Evolutionary conservation across 495 filamentous ascomycete species (phyloP), one percentile per base, ranked within the genome.

Genomic region (Antarctomyces pellizariae): DNA sequence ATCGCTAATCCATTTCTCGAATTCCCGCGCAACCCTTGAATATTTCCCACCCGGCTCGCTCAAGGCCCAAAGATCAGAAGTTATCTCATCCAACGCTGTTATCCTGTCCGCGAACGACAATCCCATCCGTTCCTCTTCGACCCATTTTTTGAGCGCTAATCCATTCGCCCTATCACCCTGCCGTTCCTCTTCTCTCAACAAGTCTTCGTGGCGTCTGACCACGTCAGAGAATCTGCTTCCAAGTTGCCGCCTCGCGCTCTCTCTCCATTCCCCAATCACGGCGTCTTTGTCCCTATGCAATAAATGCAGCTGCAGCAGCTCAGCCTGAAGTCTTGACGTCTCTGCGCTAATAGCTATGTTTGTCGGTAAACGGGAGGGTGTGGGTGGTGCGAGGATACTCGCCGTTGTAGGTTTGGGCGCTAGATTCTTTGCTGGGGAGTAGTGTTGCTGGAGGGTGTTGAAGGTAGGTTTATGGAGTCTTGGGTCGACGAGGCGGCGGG

Each of bases 231-330:
- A 68, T 18, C 49, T 47, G 0, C 13, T 25, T 2, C 43, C 39
- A 4, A 67, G 40, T 18, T 44, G 47, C 17, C 32, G 16, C 25
- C 48, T 44, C 1, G 62, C 62, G 37, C 56, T 60, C 1, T 30
- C 44, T 25, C 48, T 44, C 62, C 62, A 70, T 24, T 51, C 41
- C 6, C 22, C 25, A 6, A 31, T 35, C 21, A 45, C 43, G 7
- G 19, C 29, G 5, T 33, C 30, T 9, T 55, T 53, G 24, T 46
- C 44, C 26, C 54, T 57, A 48, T 77, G 72, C 7, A 82, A 49
- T 6, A 83, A 51, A 39, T 67, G 64, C 3, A 83, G 49, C 39
- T 79, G 74, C 13, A 80, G 49, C 12, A 86, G 54, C 38, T 82
- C 72, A 0, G 68, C 66, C 39, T 80, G 75, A 16, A 77, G 39